These are phyloP conservation scores for Blastobotrys americana DNA, from an alignment of 805 yeast species.

Conservation along the genomic window DNA sequence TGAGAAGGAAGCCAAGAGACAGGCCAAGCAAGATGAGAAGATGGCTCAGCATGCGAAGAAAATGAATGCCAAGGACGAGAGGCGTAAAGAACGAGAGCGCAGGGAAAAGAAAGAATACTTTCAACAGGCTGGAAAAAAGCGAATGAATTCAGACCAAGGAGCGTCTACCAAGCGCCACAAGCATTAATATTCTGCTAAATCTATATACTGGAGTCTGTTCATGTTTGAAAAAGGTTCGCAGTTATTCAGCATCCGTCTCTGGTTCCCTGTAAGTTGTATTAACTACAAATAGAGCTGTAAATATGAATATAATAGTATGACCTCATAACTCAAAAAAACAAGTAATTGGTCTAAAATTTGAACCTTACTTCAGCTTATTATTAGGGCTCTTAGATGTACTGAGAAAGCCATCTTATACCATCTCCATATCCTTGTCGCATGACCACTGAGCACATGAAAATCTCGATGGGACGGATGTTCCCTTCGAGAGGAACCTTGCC, in stretches of 20 bases:
- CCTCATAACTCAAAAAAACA: no score
- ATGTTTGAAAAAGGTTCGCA: neutral
- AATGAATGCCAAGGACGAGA: conserved; percentile 65
- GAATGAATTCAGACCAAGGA: conserved; percentile 24
- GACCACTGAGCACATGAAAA: conserved; percentile 95
- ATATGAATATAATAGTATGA: no score
- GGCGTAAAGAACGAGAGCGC: conserved; percentile 64
- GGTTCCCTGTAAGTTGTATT: no score
- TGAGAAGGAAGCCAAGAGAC: conserved; percentile 75
- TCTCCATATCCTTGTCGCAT: conserved; percentile 99
- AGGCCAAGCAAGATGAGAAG: conserved; percentile 64
- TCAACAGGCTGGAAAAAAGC: conserved; percentile 37
- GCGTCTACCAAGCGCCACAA: conserved; percentile 15
- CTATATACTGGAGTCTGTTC: neutral
- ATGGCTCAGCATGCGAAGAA: conserved; percentile 68
- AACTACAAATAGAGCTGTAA: no score
- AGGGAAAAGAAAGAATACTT: conserved; percentile 86
- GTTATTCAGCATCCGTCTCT: no score
- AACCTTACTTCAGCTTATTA: conserved; percentile 4
- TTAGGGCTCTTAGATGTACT: conserved; percentile 72
- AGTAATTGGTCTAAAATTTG: neutral
- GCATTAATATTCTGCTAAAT: neutral
- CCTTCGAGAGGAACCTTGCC: conserved; percentile 61
- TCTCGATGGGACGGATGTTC: conserved; percentile 83
- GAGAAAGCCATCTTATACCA: conserved; percentile 97